Evolutionary conservation across 352 stramenopile species (phyloP), one percentile per base, ranked within the genome.

Genomic region (Phytophthora syringae): DNA sequence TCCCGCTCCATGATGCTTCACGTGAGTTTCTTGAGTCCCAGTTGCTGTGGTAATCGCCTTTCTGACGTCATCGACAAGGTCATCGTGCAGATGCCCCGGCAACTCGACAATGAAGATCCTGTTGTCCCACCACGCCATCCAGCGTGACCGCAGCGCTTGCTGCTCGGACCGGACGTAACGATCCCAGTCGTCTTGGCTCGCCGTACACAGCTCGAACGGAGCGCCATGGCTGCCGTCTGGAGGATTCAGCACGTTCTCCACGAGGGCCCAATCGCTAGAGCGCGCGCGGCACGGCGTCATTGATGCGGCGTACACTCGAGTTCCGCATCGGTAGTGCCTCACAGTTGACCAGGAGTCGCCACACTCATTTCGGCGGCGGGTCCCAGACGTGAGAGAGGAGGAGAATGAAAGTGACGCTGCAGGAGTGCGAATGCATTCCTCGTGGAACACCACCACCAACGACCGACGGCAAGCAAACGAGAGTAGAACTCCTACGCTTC

Each of bases 121-220:
- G 11, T 24, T 45, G 7, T 43, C 7, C 1, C 36, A 34, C 45
- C 34, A 64, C 45, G 16, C 30, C 47, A 57, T 57, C 34, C n/a
- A 16, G 6, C 28, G 18, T 13, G 45, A 15, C 30, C 9, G 9
- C 21, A 64, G 12, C 3, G 22, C 45, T 64, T 49, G 18, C 0
- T 22, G 10, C 18, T 64, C 55, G 2, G 55, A 56, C 24, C 34
- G 18, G 5, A 45, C 37, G 24, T 58, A 52, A 18, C 57, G 24
- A 10, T 25, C 43, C 57, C 37, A 64, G 47, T 64, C 47, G n/a
- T 57, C 47, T 40, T 10, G 20, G 10, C 34, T 52, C 10, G 27
- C 27, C 3, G 21, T 18, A 34, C 45, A 58, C 24, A 57, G 25
- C 28, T 45, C 45, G 20, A 57, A 64, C n/a, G n/a, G n/a, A n/a